Evolutionary conservation across 164 flowering plant genomes (phyloP).

Genomic region (Nymphaea colorata): DNA sequence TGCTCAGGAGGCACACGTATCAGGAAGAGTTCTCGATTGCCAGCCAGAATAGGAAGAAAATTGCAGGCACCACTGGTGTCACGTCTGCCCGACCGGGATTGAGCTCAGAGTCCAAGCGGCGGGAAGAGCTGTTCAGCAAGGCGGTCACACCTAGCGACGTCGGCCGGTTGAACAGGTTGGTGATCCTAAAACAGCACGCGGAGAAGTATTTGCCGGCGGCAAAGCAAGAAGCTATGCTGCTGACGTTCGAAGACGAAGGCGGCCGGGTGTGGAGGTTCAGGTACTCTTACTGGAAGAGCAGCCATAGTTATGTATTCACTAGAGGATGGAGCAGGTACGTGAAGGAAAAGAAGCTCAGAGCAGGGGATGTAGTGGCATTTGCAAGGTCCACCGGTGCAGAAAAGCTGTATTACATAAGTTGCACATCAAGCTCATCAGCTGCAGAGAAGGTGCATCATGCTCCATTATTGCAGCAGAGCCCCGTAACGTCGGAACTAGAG

Average conservation of each 20-base stretch:
- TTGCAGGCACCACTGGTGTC: not conserved
- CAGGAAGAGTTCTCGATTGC: conserved; percentile 52
- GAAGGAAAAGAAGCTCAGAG: conserved; percentile 61
- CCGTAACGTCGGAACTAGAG: conserved; percentile 3
- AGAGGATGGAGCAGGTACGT: conserved; percentile 94
- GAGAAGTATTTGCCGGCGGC: conserved; percentile 65
- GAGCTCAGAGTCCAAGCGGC: not conserved
- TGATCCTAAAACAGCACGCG: conserved; percentile 87
- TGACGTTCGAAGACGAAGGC: conserved; percentile 55
- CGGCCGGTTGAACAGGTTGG: conserved; percentile 82
- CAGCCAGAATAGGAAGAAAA: conserved; percentile 28
- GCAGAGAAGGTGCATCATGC: not conserved
- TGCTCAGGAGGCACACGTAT: conserved; percentile 84
- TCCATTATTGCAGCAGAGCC: not conserved
- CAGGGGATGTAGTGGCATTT: conserved; percentile 65
- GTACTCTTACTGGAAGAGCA: conserved; percentile 87
- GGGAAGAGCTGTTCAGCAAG: conserved; percentile 66
- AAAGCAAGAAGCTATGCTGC: conserved; percentile 33
- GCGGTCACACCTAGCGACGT: conserved; percentile 93
- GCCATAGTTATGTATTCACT: conserved; percentile 80
- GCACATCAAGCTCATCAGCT: conserved; percentile 11
- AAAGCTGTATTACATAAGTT: conserved; percentile 60
- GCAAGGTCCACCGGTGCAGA: conserved; percentile 40
- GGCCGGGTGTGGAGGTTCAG: conserved; percentile 80
- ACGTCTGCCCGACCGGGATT: not conserved